These are phyloP conservation scores for Skeletonema potamos DNA, from an alignment of 108 stramenopile species.

Conservation along the genomic window DNA sequence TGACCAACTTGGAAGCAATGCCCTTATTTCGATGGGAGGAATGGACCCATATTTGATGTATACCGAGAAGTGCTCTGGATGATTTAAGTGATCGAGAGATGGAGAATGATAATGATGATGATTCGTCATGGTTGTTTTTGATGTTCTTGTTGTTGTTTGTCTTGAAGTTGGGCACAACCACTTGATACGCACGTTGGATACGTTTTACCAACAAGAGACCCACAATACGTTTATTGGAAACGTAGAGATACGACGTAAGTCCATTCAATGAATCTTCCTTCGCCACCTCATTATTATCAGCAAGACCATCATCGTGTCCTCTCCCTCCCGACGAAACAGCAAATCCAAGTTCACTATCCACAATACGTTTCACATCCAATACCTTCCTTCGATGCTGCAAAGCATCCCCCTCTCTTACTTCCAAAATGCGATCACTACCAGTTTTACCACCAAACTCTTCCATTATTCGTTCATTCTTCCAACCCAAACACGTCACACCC, in stretches of 20 bases:
- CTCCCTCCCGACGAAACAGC: constrained; percentile 11
- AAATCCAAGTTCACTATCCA: constrained; percentile 67
- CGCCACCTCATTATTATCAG: not conserved
- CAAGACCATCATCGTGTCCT: not conserved
- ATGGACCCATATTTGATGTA: constrained; percentile 84
- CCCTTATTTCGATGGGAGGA: constrained; percentile 46
- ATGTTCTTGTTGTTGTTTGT: not conserved
- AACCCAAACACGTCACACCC: constrained; percentile 58
- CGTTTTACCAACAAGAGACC: constrained; percentile 56
- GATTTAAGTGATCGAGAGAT: constrained; percentile 44
- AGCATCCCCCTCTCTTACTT: constrained; percentile 52
- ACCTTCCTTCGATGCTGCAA: constrained; percentile 48
- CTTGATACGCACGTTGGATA: constrained; percentile 55
- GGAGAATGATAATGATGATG: constrained; percentile 9
- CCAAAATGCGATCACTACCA: constrained; percentile 31
- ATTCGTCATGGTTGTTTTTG: not conserved
- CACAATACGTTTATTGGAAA: constrained; percentile 62
- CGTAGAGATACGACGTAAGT: constrained; percentile 58
- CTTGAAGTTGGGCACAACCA: constrained; percentile 18
- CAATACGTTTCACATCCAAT: constrained; percentile 47
- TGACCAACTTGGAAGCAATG: constrained; percentile 70
- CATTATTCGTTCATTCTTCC: constrained; percentile 38
- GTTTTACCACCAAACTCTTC: constrained; percentile 3
- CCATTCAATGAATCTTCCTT: constrained; percentile 10
- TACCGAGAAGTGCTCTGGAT: constrained; percentile 58